Base-by-base conservation (phyloP, 768 basidiomycete species). In the Suillus luteus region DNA sequence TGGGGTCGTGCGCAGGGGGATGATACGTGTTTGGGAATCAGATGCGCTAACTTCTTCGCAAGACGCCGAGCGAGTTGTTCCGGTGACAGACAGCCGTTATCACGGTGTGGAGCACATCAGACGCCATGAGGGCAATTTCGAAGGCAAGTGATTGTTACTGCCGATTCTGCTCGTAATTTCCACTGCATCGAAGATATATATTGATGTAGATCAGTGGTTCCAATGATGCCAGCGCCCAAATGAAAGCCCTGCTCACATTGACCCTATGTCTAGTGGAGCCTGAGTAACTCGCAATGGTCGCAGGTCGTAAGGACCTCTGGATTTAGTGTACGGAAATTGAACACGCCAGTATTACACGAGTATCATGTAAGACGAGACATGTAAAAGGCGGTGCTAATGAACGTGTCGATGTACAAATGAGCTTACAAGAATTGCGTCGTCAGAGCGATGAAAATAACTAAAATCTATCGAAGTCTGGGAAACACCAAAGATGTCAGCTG, bases 301-400 rank as follows among this genome's bases (percentile, higher is more conserved):
- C 24, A 31, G 49, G 19, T 4, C 27, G 15, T 51, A 31, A 31
- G 27, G 9, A 51, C 14, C 14, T 31, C 27, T 52, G 51, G 1
- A 33, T 31, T 33, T 17, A 19, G 10, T 35, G 31, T 54, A 10
- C 27, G 52, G 52, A 33, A 19, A 33, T 60, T 33, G 17, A 24
- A 59, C 40, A 46, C 14, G n/a, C 12, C 15, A 52, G 46, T 55
- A 33, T 55, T 33, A 44, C 27, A 54, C 40, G 59, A 27, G 8
- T 48, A 49, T 57, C 51, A 48, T 58, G 55, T 49, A 51, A 19
- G 38, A 57, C 55, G 10, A 55, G 22, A 22, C 37, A 55, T 22
- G 37, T 55, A 38, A 55, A 55, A 55, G 37, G 37, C 37, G 38
- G 24, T n/a, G 37, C 14, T 40, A 40, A 57, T 11, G 9, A 40